Evolutionary conservation across 2,329 filamentous ascomycete species (phyloP).

Genomic region (Fusarium palustre): DNA sequence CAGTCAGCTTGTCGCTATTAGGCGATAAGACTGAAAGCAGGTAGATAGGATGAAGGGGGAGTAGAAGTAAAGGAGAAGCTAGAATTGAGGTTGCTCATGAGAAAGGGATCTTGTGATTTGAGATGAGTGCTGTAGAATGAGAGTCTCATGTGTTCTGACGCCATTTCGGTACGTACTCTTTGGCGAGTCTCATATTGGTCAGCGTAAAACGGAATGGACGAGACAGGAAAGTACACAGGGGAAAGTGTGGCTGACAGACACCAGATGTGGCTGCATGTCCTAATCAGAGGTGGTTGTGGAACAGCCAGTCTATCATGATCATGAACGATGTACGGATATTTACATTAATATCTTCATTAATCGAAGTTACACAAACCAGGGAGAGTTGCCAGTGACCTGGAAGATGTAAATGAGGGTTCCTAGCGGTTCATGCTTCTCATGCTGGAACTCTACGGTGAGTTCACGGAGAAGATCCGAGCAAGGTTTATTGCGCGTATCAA

Average conservation of each 20-base stretch:
- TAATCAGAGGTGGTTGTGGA: constrained; percentile 16
- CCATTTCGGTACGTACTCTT: constrained; percentile 29
- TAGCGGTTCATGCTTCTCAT: neutral
- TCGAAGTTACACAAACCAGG: neutral
- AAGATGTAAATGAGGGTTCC: neutral
- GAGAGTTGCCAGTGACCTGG: neutral
- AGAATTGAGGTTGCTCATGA: constrained; percentile 2
- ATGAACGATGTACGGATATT: constrained; percentile 3
- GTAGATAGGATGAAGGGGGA: neutral
- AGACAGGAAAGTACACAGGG: constrained; percentile 10
- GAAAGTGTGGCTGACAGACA: constrained; percentile 31
- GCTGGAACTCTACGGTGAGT: neutral
- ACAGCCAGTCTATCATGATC: constrained; percentile 21
- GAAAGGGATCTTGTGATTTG: constrained; percentile 20
- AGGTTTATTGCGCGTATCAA: constrained; percentile 7
- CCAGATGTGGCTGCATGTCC: constrained; percentile 36
- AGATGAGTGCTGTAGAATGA: neutral
- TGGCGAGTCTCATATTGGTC: neutral
- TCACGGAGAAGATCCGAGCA: constrained; percentile 34
- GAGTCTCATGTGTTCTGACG: constrained; percentile 38
- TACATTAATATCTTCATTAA: neutral
- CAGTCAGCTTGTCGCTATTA: neutral
- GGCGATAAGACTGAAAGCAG: neutral
- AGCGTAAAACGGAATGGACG: neutral
- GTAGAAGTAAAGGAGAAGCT: constrained; percentile 1